Conservation (phyloP, 2,329 filamentous ascomycete genomes). For the Aspergillus sp. region DNA sequence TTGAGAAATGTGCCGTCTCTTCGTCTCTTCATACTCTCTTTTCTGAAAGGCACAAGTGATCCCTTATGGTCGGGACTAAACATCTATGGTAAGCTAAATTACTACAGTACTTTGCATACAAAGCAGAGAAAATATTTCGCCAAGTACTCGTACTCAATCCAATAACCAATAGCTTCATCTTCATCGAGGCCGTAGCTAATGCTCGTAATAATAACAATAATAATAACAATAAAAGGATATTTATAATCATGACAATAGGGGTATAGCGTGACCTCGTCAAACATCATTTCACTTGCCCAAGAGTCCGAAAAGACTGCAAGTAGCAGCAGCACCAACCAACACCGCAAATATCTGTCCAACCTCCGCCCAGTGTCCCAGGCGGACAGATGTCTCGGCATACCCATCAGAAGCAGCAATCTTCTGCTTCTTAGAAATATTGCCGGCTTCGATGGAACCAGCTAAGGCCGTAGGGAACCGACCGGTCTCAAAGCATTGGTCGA, state of each 20-base stretch:
- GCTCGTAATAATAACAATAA: constrained; percentile 7
- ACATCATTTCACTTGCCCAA: constrained; percentile 6
- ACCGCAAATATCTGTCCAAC: constrained; percentile 38
- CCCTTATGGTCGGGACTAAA: too few species aligned
- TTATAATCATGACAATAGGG: constrained; percentile 1
- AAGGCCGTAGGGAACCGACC: constrained; percentile 70
- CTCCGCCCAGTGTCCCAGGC: constrained; percentile 36
- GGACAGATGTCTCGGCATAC: constrained; percentile 38
- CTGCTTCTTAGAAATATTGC: constrained; percentile 28
- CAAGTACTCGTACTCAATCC: neutral
- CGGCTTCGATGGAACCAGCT: constrained; percentile 42
- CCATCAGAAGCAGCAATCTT: constrained; percentile 28
- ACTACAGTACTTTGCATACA: too few species aligned
- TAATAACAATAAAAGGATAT: neutral
- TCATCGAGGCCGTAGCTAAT: constrained; percentile 2
- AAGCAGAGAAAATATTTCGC: too few species aligned
- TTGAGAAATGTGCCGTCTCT: too few species aligned
- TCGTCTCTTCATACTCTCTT: too few species aligned
- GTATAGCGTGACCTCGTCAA: neutral
- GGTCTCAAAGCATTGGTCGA: constrained; percentile 72
- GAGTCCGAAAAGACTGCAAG: constrained; percentile 18
- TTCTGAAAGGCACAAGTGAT: too few species aligned
- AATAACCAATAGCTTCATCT: neutral
- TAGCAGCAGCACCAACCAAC: constrained; percentile 25
- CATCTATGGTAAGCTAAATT: too few species aligned